Evolutionary conservation across 768 basidiomycete genomes (phyloP), one percentile per base, ranked within the genome.

Genomic region (Suillus luteus): DNA sequence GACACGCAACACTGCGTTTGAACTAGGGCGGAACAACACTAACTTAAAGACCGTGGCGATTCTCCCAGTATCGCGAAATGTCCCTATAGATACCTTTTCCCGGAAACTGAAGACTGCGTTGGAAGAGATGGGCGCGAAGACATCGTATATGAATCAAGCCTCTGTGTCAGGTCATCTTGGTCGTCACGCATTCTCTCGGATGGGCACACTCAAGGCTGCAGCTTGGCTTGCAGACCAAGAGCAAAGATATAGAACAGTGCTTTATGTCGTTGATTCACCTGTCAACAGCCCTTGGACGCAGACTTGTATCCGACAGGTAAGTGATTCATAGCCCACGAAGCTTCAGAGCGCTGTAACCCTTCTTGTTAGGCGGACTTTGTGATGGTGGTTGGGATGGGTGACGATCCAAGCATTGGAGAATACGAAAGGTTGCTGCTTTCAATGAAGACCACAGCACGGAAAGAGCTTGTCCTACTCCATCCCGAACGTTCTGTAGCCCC

Each of bases 391-490:
- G 95, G 93, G 9, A 91, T 96, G 86, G 96, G 93, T 4, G 95
- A 97, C 63, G 95, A 94, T 71, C 90, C 95, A 15, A 84, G 84
- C 22, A 80, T 95, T 7, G 97, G 97, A 14, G 97, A 99, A 78
- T 99, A 95, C 70, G 96, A 99, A 75, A 86, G 96, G 60, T 80
- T 99, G 4, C 78, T 99, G 24, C 81, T 98, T 48, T 95, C 95
- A 1, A 92, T 95, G 83, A 99, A 99, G 80, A 98, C 96, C 0
- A 99, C 96, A 0, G 97, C 96, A n/a, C 81, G 97, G 61, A 99
- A 99, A 76, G 97, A 99, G 73, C 85, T 99, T 33, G 90, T 99
- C 5, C 81, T 99, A 5, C 81, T 99, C 11, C 97, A 99, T 71
- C 89, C 95, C 2, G 93, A 97, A 72, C 88, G 95, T 44, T 89